A percentile compares a stretch with the other conserved stretches of the same genome.
Evolutionary conservation across 2,329 filamentous ascomycete genomes (phyloP).

Genomic region (Aureobasidium sp.): DNA sequence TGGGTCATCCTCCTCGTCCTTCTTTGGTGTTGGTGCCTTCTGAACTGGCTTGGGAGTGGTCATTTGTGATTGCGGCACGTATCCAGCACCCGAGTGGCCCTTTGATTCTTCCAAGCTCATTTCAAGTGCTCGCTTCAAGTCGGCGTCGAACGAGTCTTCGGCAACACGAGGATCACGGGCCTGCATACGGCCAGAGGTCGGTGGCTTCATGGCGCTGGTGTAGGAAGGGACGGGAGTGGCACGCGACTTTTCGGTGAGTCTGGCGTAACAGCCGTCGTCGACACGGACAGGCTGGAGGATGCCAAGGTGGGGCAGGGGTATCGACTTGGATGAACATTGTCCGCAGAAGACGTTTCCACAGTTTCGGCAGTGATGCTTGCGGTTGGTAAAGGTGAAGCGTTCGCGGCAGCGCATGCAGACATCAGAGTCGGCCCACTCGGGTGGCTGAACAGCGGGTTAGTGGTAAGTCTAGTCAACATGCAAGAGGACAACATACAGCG

Average conservation of each 20-base stretch:
- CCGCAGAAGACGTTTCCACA: slow-evolving; percentile 97
- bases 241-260: slow-evolving; percentile 68
- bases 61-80: slow-evolving; percentile 57
- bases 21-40: slow-evolving; percentile 31
- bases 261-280: slow-evolving; percentile 90
- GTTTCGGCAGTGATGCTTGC: slow-evolving; percentile 97
- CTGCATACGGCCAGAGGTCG: slow-evolving; percentile 72
- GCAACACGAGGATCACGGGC: slow-evolving; percentile 73
- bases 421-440: slow-evolving; percentile 95
- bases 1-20: slow-evolving; percentile 77
- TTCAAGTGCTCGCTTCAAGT: slow-evolving; percentile 84
- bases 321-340: slow-evolving; percentile 81
- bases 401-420: slow-evolving; percentile 98
- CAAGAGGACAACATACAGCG: slow-evolving; percentile 56
- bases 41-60: slow-evolving; percentile 30
- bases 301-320: slow-evolving; percentile 85
- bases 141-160: slow-evolving; percentile 88
- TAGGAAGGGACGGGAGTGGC: slow-evolving; percentile 38
- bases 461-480: neutral
- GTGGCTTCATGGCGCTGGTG: slow-evolving; percentile 43
- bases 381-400: slow-evolving; percentile 92
- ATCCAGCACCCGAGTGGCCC: slow-evolving; percentile 61
- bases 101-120: slow-evolving; percentile 96
- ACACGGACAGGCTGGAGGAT: slow-evolving; percentile 88
- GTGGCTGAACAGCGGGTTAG: slow-evolving; percentile 54